These are phyloP conservation scores for Vinca minor DNA, from an alignment of 257 asterid genomes.

Conservation along the genomic window DNA sequence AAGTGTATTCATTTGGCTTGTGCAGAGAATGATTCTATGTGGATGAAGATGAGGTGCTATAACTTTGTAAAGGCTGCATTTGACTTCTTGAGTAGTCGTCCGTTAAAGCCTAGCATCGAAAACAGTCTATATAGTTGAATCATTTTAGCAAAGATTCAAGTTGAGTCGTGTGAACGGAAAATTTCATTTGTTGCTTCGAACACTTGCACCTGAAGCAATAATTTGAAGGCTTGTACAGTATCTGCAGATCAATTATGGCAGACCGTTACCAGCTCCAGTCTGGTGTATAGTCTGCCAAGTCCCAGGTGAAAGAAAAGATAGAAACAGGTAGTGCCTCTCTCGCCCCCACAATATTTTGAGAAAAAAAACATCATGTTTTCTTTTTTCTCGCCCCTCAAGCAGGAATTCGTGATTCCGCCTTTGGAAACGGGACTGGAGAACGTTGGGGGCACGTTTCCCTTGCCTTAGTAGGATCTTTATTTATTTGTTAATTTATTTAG, in stretches of 20 bases:
- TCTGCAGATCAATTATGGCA: neutral
- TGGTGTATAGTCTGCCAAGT: neutral
- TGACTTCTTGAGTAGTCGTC: neutral
- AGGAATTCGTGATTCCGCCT: no score
- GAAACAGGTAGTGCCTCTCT: neutral
- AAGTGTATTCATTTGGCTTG: constrained; percentile 6
- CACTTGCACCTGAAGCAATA: neutral
- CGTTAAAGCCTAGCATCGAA: neutral
- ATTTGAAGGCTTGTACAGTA: neutral
- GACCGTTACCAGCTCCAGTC: neutral
- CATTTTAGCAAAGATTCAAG: neutral
- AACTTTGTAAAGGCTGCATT: constrained; percentile 11
- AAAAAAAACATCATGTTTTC: no score
- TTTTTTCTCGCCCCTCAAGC: no score
- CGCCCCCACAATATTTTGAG: no score
- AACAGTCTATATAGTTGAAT: no score
- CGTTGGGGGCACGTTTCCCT: neutral
- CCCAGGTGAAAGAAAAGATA: neutral
- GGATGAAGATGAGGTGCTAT: neutral
- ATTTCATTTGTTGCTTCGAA: neutral
- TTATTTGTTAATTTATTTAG: constrained; percentile 4
- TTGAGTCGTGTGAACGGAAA: neutral
- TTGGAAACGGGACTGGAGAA: neutral
- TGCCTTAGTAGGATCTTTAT: neutral
- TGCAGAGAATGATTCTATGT: constrained; percentile 15